Evolutionary conservation across 768 basidiomycete species (phyloP).

Genomic region (Lepiota venenata): DNA sequence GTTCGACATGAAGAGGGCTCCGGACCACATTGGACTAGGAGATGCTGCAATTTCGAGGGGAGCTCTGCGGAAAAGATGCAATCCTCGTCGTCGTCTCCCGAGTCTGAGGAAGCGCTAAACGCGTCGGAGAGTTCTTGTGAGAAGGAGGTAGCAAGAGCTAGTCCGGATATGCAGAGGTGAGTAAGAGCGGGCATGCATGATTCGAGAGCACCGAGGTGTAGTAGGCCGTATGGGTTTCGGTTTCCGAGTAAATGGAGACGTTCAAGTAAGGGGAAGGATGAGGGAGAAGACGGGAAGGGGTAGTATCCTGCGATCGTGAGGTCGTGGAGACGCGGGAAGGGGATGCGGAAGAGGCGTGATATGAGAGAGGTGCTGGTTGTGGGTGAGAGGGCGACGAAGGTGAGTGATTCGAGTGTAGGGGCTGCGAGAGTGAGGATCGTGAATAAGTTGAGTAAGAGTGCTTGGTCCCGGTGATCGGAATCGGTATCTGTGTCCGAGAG

Average conservation of each 20-base stretch:
- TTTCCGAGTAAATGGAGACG: conserved; percentile 46
- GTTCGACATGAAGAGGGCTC: conserved; percentile 13
- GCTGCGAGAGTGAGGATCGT: conserved; percentile 35
- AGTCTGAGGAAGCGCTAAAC: conserved; percentile 9
- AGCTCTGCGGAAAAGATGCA: conserved; percentile 21
- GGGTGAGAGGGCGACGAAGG: conserved; percentile 32
- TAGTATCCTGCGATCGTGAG: conserved; percentile 48
- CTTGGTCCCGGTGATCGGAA: conserved; percentile 1
- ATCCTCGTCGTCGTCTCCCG: conserved; percentile 7
- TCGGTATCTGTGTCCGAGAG: conserved; percentile 28
- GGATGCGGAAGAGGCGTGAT: conserved; percentile 37
- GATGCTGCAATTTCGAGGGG: conserved; percentile 19
- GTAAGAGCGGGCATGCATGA: conserved; percentile 36
- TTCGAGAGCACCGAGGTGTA: conserved; percentile 35
- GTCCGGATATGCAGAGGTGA: conserved; percentile 38
- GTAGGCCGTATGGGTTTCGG: conserved; percentile 45
- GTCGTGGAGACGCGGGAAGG: conserved; percentile 36
- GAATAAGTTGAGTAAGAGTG: conserved; percentile 16
- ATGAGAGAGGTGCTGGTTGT: conserved; percentile 35
- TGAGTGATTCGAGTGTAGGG: conserved; percentile 38
- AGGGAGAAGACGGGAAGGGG: conserved; percentile 37
- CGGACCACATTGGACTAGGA: conserved; percentile 27
- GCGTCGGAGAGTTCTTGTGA: conserved; percentile 37
- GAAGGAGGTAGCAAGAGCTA: conserved; percentile 39
- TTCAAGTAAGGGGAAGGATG: conserved; percentile 32